Percentiles rank a stretch among this genome's conserved stretches.
These are phyloP conservation scores for Rhizopogon vulgaris DNA, from an alignment of 768 basidiomycete species.

Conservation along the genomic window DNA sequence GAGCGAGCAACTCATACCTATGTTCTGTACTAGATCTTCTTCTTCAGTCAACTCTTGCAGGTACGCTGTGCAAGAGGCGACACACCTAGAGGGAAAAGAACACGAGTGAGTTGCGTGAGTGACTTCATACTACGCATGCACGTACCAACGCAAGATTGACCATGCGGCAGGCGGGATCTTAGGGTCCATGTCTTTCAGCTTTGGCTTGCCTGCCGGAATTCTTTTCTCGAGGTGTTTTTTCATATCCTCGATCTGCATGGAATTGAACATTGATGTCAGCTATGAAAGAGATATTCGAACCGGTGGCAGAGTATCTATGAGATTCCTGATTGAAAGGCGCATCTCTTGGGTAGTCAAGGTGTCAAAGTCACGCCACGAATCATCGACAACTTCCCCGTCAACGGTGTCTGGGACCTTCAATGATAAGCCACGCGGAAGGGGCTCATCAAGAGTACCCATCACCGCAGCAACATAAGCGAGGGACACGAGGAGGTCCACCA, in stretches of 20 bases:
- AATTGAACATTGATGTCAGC: neutral
- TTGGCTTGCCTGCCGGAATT: constrained; percentile 43
- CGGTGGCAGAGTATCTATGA: constrained; percentile 44
- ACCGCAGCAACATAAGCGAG: constrained; percentile 52
- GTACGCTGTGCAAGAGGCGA: constrained; percentile 69
- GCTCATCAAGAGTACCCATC: constrained; percentile 49
- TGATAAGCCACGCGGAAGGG: constrained; percentile 54
- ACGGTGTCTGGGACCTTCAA: constrained; percentile 39
- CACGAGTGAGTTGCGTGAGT: neutral
- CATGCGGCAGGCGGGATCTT: constrained; percentile 53
- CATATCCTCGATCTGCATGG: constrained; percentile 46
- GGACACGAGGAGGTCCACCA: constrained; percentile 65
- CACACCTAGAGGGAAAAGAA: constrained; percentile 37
- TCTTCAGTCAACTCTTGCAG: constrained; percentile 54
- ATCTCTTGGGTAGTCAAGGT: constrained; percentile 35
- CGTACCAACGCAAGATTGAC: constrained; percentile 57
- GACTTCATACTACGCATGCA: neutral
- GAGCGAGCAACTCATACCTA: constrained; percentile 33
- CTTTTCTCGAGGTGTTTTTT: constrained; percentile 50
- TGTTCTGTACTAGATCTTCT: constrained; percentile 48
- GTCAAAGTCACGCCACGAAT: constrained; percentile 51
- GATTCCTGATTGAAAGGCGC: constrained; percentile 35
- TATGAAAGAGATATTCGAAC: constrained; percentile 23
- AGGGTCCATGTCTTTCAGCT: constrained; percentile 45
- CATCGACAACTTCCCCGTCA: constrained; percentile 6